These are phyloP conservation scores for Blastobotrys proliferans DNA, from an alignment of 1,139 yeast species.

Conservation along the genomic window DNA sequence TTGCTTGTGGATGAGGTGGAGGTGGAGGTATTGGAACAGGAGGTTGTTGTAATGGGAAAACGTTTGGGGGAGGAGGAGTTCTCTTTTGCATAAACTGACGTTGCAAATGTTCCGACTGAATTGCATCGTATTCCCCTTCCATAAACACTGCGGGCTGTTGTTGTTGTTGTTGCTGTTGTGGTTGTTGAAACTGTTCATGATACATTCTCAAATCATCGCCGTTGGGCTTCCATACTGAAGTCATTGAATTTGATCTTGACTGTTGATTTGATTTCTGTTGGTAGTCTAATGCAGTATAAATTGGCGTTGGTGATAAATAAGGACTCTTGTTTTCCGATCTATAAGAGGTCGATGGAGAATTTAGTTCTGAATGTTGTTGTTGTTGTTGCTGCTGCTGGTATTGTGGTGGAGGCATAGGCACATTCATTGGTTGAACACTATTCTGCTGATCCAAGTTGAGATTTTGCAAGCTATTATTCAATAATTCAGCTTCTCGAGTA, in stretches of 20 bases:
- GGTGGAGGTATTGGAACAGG: constrained; percentile 14
- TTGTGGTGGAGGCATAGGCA: not conserved
- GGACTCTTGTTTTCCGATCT: constrained; percentile 15
- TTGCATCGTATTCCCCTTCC: constrained; percentile 1
- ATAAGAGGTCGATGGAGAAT: constrained; percentile 12
- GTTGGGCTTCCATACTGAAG: constrained; percentile 20
- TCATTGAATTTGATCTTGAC: constrained; percentile 25
- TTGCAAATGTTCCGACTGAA: constrained; percentile 5
- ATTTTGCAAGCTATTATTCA: constrained; percentile 45
- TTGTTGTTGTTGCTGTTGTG: too few species aligned
- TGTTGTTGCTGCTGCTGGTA: not conserved
- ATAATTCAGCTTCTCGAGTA: constrained; percentile 66
- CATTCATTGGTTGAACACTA: not conserved
- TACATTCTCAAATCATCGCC: constrained; percentile 1
- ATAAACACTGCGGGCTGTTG: constrained; percentile 2
- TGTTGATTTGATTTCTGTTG: constrained; percentile 13
- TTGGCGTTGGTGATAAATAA: constrained; percentile 23
- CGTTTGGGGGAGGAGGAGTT: constrained; percentile 10
- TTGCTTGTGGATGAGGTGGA: constrained; percentile 8
- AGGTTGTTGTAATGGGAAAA: constrained; percentile 5
- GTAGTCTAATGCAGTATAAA: constrained; percentile 15
- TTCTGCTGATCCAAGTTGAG: constrained; percentile 14
- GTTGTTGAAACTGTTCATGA: too few species aligned
- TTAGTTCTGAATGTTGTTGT: constrained; percentile 8
- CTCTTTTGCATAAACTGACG: constrained; percentile 8